Conservation (phyloP, 352 stramenopile genomes). For the Pythium pyrilobum region DNA sequence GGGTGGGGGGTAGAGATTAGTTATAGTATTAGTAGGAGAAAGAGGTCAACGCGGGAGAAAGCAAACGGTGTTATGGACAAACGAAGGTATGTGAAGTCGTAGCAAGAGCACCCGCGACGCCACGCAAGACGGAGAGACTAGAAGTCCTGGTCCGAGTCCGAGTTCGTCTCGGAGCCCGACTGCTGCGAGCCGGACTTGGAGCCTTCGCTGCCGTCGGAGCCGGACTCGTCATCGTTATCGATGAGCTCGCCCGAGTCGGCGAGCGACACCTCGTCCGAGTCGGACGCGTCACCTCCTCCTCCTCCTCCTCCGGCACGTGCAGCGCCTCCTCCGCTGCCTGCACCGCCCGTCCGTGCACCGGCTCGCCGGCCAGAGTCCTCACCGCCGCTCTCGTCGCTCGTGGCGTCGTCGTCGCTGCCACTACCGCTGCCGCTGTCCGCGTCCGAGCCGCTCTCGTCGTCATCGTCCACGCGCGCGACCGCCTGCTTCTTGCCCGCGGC, state of each 20-base stretch:
- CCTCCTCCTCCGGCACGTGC: constrained; percentile 3
- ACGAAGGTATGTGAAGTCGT: background rate
- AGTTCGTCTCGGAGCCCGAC: constrained; percentile 65
- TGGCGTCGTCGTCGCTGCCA: constrained; percentile 39
- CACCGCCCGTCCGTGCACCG: background rate
- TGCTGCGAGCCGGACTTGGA: constrained; percentile 57
- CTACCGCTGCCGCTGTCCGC: constrained; percentile 38
- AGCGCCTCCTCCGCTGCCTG: background rate
- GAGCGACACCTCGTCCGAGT: constrained; percentile 80
- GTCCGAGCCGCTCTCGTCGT: constrained; percentile 40
- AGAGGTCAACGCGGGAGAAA: no score
- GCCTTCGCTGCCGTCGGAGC: constrained; percentile 39
- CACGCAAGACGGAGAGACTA: constrained; percentile 14
- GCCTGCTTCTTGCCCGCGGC: constrained; percentile 32
- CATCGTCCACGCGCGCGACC: background rate
- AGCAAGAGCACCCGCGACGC: no score
- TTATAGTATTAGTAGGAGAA: no score
- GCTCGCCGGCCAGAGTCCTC: constrained; percentile 7
- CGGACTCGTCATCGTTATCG: constrained; percentile 78
- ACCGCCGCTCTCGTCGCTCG: constrained; percentile 45
- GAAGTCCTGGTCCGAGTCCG: constrained; percentile 83
- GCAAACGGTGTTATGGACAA: background rate
- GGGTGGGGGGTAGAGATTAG: no score
- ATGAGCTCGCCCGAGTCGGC: constrained; percentile 80
- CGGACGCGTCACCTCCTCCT: constrained; percentile 29